These are phyloP conservation scores for Phylloporus arenicola DNA, from an alignment of 768 basidiomycete genomes.

Conservation along the genomic window DNA sequence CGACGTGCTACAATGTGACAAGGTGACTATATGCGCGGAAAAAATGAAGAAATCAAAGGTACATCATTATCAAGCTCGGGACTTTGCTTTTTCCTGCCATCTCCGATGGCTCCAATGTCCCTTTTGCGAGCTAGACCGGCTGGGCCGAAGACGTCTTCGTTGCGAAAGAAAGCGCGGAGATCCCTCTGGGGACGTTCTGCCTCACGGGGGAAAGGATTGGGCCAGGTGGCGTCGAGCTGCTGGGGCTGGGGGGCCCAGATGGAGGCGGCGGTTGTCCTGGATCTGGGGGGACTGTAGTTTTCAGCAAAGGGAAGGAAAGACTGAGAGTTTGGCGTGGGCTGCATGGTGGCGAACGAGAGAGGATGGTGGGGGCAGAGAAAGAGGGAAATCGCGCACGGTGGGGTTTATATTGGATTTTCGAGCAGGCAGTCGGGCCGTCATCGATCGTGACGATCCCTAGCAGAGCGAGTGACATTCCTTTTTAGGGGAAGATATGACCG, in stretches of 20 bases:
- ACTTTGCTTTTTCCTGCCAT: constrained; percentile 62
- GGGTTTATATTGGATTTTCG: constrained; percentile 32
- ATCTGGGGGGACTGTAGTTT: constrained; percentile 37
- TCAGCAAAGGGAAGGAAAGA: constrained; percentile 33
- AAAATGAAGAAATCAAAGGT: constrained; percentile 21
- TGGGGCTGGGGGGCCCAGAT: constrained; percentile 85
- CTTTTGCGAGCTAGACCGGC: constrained; percentile 37
- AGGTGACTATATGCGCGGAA: constrained; percentile 29
- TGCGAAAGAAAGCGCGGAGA: constrained; percentile 22
- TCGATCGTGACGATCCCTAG: constrained; percentile 29
- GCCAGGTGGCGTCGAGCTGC: constrained; percentile 62
- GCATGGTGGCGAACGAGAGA: constrained; percentile 29
- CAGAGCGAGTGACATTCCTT: constrained; percentile 28
- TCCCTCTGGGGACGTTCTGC: constrained; percentile 34
- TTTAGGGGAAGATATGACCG: constrained; percentile 28
- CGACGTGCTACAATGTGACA: constrained; percentile 54
- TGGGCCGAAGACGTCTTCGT: constrained; percentile 59
- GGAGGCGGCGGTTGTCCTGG: constrained; percentile 45
- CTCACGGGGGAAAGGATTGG: constrained; percentile 56
- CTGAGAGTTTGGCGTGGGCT: constrained; percentile 19
- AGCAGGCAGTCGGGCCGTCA: constrained; percentile 17
- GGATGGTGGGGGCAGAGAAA: constrained; percentile 38
- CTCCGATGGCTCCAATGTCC: constrained; percentile 70
- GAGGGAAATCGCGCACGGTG: constrained; percentile 25
- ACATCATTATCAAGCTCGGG: constrained; percentile 50